Evolutionary conservation across 768 basidiomycete species (phyloP), one percentile per base, ranked within the genome.

Genomic region (Boletus sensibilis): DNA sequence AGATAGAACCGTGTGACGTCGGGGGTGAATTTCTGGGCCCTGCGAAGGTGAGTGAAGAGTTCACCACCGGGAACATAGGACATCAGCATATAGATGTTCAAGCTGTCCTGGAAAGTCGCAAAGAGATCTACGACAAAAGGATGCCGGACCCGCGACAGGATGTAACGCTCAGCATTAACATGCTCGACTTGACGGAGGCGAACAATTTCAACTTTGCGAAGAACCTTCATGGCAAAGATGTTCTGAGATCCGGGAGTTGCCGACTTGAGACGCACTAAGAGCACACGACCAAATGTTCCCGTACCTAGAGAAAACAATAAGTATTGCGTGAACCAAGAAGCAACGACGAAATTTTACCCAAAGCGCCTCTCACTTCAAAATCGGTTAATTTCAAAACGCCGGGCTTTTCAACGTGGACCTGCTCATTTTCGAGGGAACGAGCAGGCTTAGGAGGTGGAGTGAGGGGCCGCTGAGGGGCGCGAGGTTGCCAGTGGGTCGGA

Each of bases 1-100:
- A 96, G 85, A 75, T 98, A 99, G 76, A 98, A 99, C 45, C 97
- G 86, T 25, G 97, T 95, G 59, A 99, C 97, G 68, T 99, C 97
- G 31, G 96, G 90, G 4, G 92, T 92, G 76, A 99, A 98, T 56
- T 90, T 84, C 61, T 93, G 90, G 0, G 95, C 94, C 46, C 97
- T 86, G 56, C 97, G 90, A 37, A 98, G 84, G 65, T 94, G 92
- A 6, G 95, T 98, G 74, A 99, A 98, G 48, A 99, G 85, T 74
- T 99, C 97, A 37, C 97, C 97, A 20, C 97, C 97, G 10, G 95
- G 94, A 44, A 96, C 85, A 68, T 94, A 96, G 48, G 93, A 95
- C 77, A 98, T 86, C 58, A 99, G 78, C 92, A 99, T 96, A 76
- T 99, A 99, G 47, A 98, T 87, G 79, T 99, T 98, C 66, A 94